Evolutionary conservation across 2,329 filamentous ascomycete genomes (phyloP).

Genomic region (Ceratocystis papillata): DNA sequence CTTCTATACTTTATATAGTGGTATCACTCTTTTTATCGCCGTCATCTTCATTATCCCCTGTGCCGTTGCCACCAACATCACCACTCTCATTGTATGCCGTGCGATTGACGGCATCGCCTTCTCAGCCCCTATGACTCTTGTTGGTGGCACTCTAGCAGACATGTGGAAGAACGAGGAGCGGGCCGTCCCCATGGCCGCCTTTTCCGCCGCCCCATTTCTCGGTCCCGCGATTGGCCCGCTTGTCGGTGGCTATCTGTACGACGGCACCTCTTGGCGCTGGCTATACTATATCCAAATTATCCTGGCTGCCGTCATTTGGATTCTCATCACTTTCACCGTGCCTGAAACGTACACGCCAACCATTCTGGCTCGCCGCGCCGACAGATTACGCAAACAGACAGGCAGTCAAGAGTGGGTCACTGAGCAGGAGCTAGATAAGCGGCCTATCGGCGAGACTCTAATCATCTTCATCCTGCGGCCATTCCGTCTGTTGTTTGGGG

Average conservation of each 20-base stretch:
- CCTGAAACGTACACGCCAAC: conserved; percentile 80
- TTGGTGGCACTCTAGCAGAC: conserved; percentile 72
- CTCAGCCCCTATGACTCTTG: conserved; percentile 75
- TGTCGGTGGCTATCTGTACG: conserved; percentile 63
- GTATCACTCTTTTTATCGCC: conserved; percentile 54
- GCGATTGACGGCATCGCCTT: conserved; percentile 74
- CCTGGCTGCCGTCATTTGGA: conserved; percentile 55
- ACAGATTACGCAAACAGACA: conserved; percentile 58
- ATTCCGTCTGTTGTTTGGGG: conserved; percentile 73
- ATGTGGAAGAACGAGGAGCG: conserved; percentile 76
- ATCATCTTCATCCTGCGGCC: conserved; percentile 67
- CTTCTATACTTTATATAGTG: conserved; percentile 30
- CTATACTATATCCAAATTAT: conserved; percentile 83
- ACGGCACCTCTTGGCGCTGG: conserved; percentile 67
- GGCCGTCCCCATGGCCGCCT: conserved; percentile 78
- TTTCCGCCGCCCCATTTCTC: conserved; percentile 71
- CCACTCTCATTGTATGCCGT: conserved; percentile 63
- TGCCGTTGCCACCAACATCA: conserved; percentile 64
- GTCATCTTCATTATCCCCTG: conserved; percentile 73
- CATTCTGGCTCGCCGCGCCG: conserved; percentile 59
- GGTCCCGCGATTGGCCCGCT: conserved; percentile 70
- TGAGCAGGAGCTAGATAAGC: conserved; percentile 66
- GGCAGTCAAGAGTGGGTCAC: conserved; percentile 60
- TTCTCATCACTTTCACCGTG: conserved; percentile 75
- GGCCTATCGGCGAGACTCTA: conserved; percentile 57